Base-by-base conservation (phyloP, 2,329 filamentous ascomycete genomes). In the Penicillium sp. region DNA sequence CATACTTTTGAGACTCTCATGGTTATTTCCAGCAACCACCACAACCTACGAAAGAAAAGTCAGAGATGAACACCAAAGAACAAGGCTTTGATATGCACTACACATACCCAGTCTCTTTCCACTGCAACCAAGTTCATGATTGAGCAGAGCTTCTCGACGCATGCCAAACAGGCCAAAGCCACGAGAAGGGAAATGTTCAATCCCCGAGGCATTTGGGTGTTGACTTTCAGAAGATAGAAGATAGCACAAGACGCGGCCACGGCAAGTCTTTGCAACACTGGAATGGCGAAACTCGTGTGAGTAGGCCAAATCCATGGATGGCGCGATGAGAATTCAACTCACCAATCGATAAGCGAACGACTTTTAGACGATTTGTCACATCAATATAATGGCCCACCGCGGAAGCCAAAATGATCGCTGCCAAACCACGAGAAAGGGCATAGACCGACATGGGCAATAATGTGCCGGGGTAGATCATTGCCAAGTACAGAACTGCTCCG, bases 401-500 rank as follows among this genome's bases (percentile, higher is more conserved):
- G 11, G 83, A 81, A 0, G 86, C 81, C 6, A 89, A 72, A 0
- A 84, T 27, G 4, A 87, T 80, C 0, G 85, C 85, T 0, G 83
- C 76, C 0, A 77, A 71, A 5, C 82, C 79, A 21, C 88, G 81
- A 5, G 80, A 75, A 6, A 90, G 72, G 0, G 88, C 88, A 64
- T 90, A 91, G n/a, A 87, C 72, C 0, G 87, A 89, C 52, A 86
- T 79, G 34, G 84, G 87, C 21, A 88, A 76, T 21, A 91, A 73
- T 0, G 86, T 89, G 0, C 77, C 72, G 0, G 81, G 81, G 60
- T 78, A 86, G 43, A 83, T 77, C 1, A 76, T 69, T 0, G 83
- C 82, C 9, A 86, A 74, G 67, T 81, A 86, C 5, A 86, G 73
- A 5, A 87, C 81, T 5, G 82, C 80, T 29, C 79, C 84, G 52